Percentiles rank a stretch among this genome's conserved stretches.
These are phyloP conservation scores for Coemansia sp. DNA, from an alignment of 192 early-diverging fungal species.

Conservation along the genomic window DNA sequence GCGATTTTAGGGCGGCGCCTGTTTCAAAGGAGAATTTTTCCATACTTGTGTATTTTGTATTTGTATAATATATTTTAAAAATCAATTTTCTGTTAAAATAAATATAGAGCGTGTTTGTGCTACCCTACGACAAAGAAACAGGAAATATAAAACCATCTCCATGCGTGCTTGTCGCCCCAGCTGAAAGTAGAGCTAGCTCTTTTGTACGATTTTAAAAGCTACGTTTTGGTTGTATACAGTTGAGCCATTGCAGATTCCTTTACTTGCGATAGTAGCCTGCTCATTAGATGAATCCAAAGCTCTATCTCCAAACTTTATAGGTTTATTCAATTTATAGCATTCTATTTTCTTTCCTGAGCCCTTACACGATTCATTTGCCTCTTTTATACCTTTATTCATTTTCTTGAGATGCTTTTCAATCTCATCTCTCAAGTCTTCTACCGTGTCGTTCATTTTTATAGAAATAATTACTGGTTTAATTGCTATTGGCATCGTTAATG, in stretches of 20 bases:
- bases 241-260: not conserved
- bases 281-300: not conserved
- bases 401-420: not conserved
- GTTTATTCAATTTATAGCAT: not conserved
- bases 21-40: no score
- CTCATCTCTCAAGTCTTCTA: not conserved
- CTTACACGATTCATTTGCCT: not conserved
- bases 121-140: no score
- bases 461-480: no score
- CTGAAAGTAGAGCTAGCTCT: no score
- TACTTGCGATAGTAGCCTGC: not conserved
- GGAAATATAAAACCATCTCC: no score
- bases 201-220: not conserved
- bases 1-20: no score
- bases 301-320: not conserved
- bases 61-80: no score
- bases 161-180: no score
- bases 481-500: no score
- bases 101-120: no score
- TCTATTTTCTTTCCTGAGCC: not conserved
- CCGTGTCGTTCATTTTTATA: not conserved
- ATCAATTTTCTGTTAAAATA: no score
- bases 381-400: not conserved
- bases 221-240: not conserved
- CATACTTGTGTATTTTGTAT: no score